phyloP scores from a whole-genome alignment of 2,329 filamentous ascomycete genomes.

The Phaeosphaeriaceae sp. region DNA sequence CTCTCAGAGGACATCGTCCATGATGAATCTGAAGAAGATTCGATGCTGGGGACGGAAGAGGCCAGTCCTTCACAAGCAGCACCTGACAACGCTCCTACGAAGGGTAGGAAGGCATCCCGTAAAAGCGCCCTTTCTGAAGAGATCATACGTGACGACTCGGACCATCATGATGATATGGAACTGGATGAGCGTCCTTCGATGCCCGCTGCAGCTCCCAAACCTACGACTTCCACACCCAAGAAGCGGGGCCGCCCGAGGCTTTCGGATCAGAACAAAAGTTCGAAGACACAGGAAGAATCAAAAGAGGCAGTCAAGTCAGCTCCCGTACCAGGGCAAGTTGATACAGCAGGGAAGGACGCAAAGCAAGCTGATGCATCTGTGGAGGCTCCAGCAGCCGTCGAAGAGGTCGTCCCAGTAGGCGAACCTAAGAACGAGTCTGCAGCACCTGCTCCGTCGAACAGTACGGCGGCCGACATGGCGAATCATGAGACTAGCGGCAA shows the following conservation, averaged over 20 bases:
- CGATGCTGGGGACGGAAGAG: background rate
- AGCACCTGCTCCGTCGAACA: background rate
- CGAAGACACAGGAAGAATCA: background rate
- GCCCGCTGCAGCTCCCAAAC: background rate
- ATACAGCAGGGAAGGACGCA: background rate
- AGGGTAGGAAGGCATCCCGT: constrained; percentile 18
- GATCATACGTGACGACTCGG: constrained; percentile 23
- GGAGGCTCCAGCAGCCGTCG: background rate
- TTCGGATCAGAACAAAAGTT: constrained; percentile 12
- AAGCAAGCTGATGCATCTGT: background rate
- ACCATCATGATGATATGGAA: constrained; percentile 16
- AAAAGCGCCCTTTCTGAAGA: constrained; percentile 29
- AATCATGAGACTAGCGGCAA: background rate
- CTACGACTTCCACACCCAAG: constrained; percentile 9
- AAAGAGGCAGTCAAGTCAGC: background rate
- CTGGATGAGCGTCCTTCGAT: background rate
- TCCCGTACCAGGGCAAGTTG: background rate
- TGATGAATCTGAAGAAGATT: constrained; percentile 20
- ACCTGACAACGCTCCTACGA: constrained; percentile 14
- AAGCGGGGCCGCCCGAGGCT: constrained; percentile 22
- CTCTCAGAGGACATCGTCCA: constrained; percentile 25
- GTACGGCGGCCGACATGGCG: background rate
- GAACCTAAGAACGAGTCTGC: background rate
- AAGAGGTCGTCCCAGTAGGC: background rate
- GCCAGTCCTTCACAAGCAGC: constrained; percentile 9